Evolutionary conservation across 306 rosid genomes (phyloP), one percentile per base, ranked within the genome.

Genomic region (Glycine soja): DNA sequence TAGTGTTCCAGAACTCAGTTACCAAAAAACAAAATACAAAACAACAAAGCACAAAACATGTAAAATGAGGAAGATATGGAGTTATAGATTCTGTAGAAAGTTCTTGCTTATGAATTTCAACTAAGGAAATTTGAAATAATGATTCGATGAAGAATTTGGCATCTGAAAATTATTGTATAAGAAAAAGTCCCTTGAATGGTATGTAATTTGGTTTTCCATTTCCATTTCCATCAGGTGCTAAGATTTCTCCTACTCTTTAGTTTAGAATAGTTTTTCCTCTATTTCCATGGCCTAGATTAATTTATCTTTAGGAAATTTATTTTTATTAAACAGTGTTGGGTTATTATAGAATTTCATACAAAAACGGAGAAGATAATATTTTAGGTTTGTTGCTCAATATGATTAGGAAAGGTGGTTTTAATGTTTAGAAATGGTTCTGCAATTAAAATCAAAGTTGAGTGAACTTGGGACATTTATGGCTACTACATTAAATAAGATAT

Each of bases 401-500:
- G 10, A 34, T n/a, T 50, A 64, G 40, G 3, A 3, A 16, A 15
- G 9, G 6, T 65, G 18, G 7, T 63, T 76, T 76, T 50, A 38
- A 36, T 51, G 50, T 57, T 30, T 14, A 15, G 43, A 75, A 32
- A 45, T 81, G 62, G 45, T 32, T 66, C 18, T 67, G 9, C 64
- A 54, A 56, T 67, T 11, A 45, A 66, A 45, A 11, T 66, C 16
- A 6, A 65, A 30, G 69, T 42, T 24, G 30, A 40, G 16, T 40
- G 14, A 18, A 40, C 57, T 8, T 64, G 68, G 63, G 36, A 40
- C 42, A 64, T 51, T 54, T 13, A 24, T 78, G 48, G 61, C 15
- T 72, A 50, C 43, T 34, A 15, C 57, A 53, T 5, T 46, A 46
- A 46, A 50, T 70, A 47, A 36, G 8, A 48, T 72, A 30, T 62